A percentile compares a stretch with the other conserved stretches of the same genome.
phyloP scores from a whole-genome alignment of 441 rosid species.

The Viola pubescens region DNA sequence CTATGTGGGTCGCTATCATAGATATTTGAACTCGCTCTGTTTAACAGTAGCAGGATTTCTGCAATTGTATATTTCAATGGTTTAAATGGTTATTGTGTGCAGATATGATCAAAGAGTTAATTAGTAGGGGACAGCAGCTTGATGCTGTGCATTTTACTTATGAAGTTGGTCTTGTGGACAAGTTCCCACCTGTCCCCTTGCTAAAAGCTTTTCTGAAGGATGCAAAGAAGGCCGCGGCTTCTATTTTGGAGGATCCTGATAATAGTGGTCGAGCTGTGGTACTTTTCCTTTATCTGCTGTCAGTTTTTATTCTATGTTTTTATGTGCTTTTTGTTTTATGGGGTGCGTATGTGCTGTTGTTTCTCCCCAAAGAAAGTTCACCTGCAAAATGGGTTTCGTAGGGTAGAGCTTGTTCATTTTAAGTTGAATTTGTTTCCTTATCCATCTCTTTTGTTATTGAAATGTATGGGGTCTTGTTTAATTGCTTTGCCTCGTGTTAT shows the following conservation, averaged over 20 bases:
- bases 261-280: conserved; percentile 84
- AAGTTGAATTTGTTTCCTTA: no score
- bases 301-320: conserved; percentile 2
- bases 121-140: conserved; percentile 86
- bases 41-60: neutral
- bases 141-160: conserved; percentile 95
- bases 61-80: conserved; percentile 8
- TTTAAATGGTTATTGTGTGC: conserved; percentile 15
- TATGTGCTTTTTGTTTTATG: neutral
- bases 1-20: neutral
- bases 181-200: conserved; percentile 81
- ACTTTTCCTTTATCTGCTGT: conserved; percentile 1
- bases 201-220: conserved; percentile 79
- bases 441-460: no score
- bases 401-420: no score
- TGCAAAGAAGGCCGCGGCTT: conserved; percentile 76
- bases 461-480: no score
- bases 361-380: no score
- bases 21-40: neutral
- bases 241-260: conserved; percentile 77
- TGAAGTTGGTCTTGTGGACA: conserved; percentile 81
- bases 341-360: no score
- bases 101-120: conserved; percentile 72
- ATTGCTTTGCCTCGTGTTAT: no score
- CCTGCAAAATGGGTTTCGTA: no score